Evolutionary conservation across 1,284 basidiomycete species (phyloP).

Genomic region (Taiwanofungus camphoratus): DNA sequence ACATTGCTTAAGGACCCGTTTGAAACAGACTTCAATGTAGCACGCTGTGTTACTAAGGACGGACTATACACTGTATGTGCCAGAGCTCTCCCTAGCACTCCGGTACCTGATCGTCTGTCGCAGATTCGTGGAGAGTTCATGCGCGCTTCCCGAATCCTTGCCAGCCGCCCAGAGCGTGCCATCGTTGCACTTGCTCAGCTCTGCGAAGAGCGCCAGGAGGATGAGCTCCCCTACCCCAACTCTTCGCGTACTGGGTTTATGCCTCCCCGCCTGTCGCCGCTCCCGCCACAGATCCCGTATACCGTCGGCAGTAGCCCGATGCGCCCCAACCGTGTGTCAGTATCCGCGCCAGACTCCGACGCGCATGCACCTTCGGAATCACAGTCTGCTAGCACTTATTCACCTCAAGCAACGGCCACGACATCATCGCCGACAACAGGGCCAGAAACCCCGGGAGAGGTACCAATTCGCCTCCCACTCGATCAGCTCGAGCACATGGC

Average conservation of each 20-base stretch:
- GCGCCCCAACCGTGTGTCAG: slow-evolving; percentile 39
- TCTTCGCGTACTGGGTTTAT: slow-evolving; percentile 44
- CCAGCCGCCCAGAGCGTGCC: slow-evolving; percentile 75
- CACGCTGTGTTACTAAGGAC: slow-evolving; percentile 93
- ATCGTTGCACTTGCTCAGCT: slow-evolving; percentile 77
- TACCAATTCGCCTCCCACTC: slow-evolving; percentile 35
- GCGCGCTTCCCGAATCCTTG: slow-evolving; percentile 85
- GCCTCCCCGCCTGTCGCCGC: slow-evolving; percentile 46
- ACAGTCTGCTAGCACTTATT: slow-evolving; percentile 13
- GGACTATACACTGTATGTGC: slow-evolving; percentile 85
- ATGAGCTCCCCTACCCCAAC: slow-evolving; percentile 43
- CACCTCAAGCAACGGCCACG: slow-evolving; percentile 17
- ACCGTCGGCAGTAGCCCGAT: slow-evolving; percentile 56
- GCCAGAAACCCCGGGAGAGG: slow-evolving; percentile 17
- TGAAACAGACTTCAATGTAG: slow-evolving; percentile 92
- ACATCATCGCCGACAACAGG: slow-evolving; percentile 22
- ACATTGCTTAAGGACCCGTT: slow-evolving; percentile 77
- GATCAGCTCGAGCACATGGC: slow-evolving; percentile 63
- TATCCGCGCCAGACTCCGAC: slow-evolving; percentile 38
- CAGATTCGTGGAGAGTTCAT: slow-evolving; percentile 98
- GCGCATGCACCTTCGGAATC: slow-evolving; percentile 10
- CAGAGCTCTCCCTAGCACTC: too few relatives aligned
- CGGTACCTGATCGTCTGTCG: neutral
- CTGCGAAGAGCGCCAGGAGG: slow-evolving; percentile 72
- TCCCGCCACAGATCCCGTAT: slow-evolving; percentile 66